These are phyloP conservation scores for Zygosaccharomyces kombuchaensis DNA, from an alignment of 805 yeast species.

Conservation along the genomic window DNA sequence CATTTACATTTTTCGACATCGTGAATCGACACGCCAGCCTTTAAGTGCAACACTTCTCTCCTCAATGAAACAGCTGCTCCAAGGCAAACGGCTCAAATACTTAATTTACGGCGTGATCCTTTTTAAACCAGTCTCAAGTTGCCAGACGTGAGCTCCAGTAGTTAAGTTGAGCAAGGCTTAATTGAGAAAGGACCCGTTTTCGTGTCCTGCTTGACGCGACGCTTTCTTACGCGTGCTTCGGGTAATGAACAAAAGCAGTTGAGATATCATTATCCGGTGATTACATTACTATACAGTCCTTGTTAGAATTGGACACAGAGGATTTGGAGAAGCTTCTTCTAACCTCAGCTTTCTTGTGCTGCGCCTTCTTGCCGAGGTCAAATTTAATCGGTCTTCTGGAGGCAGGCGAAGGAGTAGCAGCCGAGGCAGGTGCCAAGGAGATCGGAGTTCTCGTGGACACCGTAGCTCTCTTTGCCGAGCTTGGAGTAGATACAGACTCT, in stretches of 20 bases:
- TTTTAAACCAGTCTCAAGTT: background rate
- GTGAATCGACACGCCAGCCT: background rate
- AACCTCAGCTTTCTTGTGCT: background rate
- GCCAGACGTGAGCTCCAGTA: background rate
- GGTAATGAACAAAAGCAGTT: constrained; percentile 2
- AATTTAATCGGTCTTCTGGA: background rate
- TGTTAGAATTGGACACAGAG: constrained; percentile 2
- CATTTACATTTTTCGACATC: constrained; percentile 1
- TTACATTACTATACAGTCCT: constrained; percentile 24
- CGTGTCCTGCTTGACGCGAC: constrained; percentile 10
- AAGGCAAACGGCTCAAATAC: background rate
- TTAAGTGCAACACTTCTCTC: background rate
- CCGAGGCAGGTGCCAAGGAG: background rate
- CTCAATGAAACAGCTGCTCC: background rate
- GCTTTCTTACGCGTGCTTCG: constrained; percentile 8
- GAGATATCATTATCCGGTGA: background rate
- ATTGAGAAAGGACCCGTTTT: constrained; percentile 3
- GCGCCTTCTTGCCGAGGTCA: background rate
- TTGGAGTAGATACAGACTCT: background rate
- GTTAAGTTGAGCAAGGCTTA: background rate
- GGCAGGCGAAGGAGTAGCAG: background rate
- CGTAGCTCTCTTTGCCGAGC: background rate
- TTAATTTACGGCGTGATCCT: background rate
- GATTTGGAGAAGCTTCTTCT: constrained; percentile 1
- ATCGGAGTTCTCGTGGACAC: background rate